Evolutionary conservation across 352 stramenopile genomes (phyloP).

Genomic region (Phytophthora hibernalis): DNA sequence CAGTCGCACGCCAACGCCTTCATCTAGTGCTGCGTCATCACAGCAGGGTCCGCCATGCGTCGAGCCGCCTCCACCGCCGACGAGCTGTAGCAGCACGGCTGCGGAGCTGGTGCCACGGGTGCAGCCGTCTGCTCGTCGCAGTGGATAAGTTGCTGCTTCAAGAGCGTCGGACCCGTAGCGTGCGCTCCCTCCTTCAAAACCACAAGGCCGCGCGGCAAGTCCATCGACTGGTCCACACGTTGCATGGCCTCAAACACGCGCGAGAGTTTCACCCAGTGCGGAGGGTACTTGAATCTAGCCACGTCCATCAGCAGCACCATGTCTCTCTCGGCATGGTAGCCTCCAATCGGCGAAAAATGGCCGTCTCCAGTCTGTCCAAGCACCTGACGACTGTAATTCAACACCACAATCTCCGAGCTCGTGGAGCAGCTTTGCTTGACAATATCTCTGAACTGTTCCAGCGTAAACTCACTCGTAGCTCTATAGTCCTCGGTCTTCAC

Average conservation of each 20-base stretch:
- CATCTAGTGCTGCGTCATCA: slow-evolving; percentile 19
- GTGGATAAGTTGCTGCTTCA: slow-evolving; percentile 58
- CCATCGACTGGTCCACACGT: slow-evolving; percentile 52
- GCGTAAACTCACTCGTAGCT: slow-evolving; percentile 56
- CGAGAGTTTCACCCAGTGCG: slow-evolving; percentile 80
- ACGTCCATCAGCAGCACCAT: slow-evolving; percentile 97
- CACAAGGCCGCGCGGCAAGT: slow-evolving; percentile 48
- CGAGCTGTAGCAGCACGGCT: slow-evolving; percentile 44
- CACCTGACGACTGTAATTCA: slow-evolving; percentile 92
- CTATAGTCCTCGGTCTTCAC: slow-evolving; percentile 56
- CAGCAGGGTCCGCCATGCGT: slow-evolving; percentile 30
- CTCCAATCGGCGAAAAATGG: slow-evolving; percentile 97
- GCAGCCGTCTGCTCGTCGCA: slow-evolving; percentile 32
- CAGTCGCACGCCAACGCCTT: slow-evolving; percentile 1
- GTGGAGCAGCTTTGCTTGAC: slow-evolving; percentile 79
- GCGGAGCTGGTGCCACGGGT: slow-evolving; percentile 18
- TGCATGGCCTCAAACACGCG: slow-evolving; percentile 64
- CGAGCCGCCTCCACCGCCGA: slow-evolving; percentile 34
- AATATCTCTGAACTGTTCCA: slow-evolving; percentile 62
- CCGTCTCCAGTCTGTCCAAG: slow-evolving; percentile 95
- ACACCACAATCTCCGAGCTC: slow-evolving; percentile 89
- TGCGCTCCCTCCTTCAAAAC: slow-evolving; percentile 53
- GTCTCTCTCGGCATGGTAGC: slow-evolving; percentile 92
- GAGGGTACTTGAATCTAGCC: slow-evolving; percentile 96
- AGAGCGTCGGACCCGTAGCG: slow-evolving; percentile 47